A percentile compares a stretch with the other conserved stretches of the same genome.
Evolutionary conservation across 768 basidiomycete genomes (phyloP).

Genomic region (Pilatotrama ljubarskyi): DNA sequence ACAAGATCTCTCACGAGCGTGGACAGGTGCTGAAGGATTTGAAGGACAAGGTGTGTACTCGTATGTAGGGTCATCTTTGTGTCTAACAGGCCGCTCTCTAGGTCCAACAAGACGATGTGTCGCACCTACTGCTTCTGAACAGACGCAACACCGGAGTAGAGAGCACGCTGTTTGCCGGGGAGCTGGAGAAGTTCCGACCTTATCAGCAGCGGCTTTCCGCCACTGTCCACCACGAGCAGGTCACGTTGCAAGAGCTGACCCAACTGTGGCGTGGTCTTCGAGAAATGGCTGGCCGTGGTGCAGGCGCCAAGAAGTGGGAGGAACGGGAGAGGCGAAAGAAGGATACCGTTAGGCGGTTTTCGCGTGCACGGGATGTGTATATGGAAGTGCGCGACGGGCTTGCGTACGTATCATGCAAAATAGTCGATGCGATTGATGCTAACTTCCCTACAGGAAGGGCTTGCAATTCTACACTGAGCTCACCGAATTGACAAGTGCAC

Average conservation of each 20-base stretch:
- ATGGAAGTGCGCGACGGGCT: slow-evolving; percentile 85
- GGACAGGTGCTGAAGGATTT: slow-evolving; percentile 88
- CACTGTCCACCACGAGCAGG: slow-evolving; percentile 77
- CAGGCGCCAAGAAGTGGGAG: slow-evolving; percentile 78
- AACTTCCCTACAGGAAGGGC: slow-evolving; percentile 62
- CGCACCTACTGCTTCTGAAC: slow-evolving; percentile 88
- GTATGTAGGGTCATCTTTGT: not conserved
- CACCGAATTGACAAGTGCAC: slow-evolving; percentile 55
- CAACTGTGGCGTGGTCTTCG: slow-evolving; percentile 73
- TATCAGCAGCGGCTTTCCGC: slow-evolving; percentile 81
- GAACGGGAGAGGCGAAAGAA: slow-evolving; percentile 79
- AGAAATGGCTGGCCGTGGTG: slow-evolving; percentile 71
- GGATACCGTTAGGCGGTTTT: slow-evolving; percentile 71
- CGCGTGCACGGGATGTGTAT: slow-evolving; percentile 78
- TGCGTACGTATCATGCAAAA: slow-evolving; percentile 52
- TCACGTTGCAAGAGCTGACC: slow-evolving; percentile 71
- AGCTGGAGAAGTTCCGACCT: slow-evolving; percentile 94
- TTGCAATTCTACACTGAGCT: slow-evolving; percentile 87
- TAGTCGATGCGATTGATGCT: not conserved
- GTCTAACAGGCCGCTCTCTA: slow-evolving; percentile 31
- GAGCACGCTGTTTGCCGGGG: slow-evolving; percentile 84
- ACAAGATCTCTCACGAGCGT: slow-evolving; percentile 83
- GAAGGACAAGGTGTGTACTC: slow-evolving; percentile 80
- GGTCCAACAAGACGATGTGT: slow-evolving; percentile 97
- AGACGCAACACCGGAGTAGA: slow-evolving; percentile 83